These are phyloP conservation scores for Penicillium canescens DNA, from an alignment of 495 filamentous ascomycete genomes.

Conservation along the genomic window DNA sequence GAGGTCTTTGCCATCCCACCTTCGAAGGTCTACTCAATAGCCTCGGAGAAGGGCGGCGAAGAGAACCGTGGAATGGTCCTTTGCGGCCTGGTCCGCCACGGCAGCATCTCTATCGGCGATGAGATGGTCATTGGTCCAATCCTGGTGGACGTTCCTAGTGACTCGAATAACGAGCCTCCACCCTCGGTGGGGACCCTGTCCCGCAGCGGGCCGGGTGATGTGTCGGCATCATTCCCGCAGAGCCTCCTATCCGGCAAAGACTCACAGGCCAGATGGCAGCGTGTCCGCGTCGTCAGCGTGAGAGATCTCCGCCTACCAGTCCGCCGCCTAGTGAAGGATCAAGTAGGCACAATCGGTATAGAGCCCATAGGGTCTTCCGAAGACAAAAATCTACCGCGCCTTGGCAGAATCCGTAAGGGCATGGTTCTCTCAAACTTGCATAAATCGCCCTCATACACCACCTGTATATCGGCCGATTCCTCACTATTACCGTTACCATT, in stretches of 20 bases:
- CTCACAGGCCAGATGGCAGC: conserved; percentile 63
- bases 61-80: conserved; percentile 64
- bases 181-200: conserved; percentile 24
- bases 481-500: conserved; percentile 37
- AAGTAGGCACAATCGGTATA: conserved; percentile 89
- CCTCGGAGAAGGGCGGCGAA: conserved; percentile 36
- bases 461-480: conserved; percentile 20
- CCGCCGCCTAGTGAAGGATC: conserved; percentile 69
- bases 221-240: conserved; percentile 35
- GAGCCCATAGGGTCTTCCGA: conserved; percentile 49
- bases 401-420: conserved; percentile 70
- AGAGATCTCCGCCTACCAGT: conserved; percentile 87
- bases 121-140: conserved; percentile 80
- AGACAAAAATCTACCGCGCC: conserved; percentile 21
- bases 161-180: conserved; percentile 18
- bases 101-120: conserved; percentile 76
- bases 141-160: conserved; percentile 33
- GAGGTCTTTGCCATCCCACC: conserved; percentile 71
- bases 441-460: conserved; percentile 37
- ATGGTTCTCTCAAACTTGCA: conserved; percentile 73
- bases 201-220: conserved; percentile 36
- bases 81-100: conserved; percentile 80
- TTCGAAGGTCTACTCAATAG: conserved; percentile 44
- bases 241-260: conserved; percentile 28
- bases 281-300: conserved; percentile 77